A percentile compares a stretch with the other conserved stretches of the same genome.
Evolutionary conservation across 2,329 filamentous ascomycete genomes (phyloP).

Genomic region (Xylaria hypoxylon): DNA sequence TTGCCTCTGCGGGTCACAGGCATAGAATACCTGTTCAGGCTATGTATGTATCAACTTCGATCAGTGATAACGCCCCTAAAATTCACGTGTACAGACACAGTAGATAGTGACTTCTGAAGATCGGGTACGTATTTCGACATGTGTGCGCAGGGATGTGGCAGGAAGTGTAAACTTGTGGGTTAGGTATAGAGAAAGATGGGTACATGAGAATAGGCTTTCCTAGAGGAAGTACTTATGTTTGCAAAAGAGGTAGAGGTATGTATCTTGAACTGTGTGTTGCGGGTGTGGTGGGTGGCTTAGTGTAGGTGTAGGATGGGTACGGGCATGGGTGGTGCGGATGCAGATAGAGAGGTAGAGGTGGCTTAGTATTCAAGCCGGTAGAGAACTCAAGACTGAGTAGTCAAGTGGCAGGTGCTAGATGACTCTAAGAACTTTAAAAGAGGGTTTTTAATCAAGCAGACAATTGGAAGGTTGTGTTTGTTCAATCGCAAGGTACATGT

Average conservation of each 20-base stretch:
- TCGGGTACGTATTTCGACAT: background rate
- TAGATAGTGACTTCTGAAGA: background rate
- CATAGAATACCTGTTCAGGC: slow-evolving; percentile 93
- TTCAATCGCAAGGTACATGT: background rate
- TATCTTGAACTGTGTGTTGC: no score
- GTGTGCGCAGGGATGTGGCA: no score
- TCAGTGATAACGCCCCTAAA: slow-evolving; percentile 34
- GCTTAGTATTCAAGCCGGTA: no score
- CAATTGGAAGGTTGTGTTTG: slow-evolving; percentile 2
- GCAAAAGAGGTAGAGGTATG: background rate
- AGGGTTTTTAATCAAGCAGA: background rate
- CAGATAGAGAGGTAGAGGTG: no score
- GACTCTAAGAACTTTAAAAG: slow-evolving; percentile 13
- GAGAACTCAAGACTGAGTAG: no score
- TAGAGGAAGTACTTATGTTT: background rate
- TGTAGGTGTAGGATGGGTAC: background rate
- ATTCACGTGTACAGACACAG: background rate
- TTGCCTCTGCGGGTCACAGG: slow-evolving; percentile 81
- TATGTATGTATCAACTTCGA: slow-evolving; percentile 53
- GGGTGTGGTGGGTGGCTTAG: background rate
- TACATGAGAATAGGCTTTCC: background rate
- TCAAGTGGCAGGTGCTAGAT: background rate
- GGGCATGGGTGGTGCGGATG: no score
- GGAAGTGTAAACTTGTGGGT: no score
- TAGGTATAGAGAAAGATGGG: background rate